A percentile compares a stretch with the other conserved stretches of the same genome.
These are phyloP conservation scores for Solanum piurae DNA, from an alignment of 257 asterid genomes.

Conservation along the genomic window DNA sequence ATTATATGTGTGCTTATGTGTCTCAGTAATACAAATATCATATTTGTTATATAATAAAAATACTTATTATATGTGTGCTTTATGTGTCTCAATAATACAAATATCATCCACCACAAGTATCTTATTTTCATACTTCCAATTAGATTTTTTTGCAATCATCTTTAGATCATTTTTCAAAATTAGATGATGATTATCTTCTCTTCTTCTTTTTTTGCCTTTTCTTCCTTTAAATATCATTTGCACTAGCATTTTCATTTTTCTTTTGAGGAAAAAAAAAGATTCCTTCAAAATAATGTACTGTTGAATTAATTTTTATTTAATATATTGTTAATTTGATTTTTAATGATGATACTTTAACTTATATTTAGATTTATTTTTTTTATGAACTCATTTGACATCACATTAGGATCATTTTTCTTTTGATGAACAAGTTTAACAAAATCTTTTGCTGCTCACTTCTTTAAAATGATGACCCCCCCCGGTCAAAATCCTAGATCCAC, in stretches of 20 bases:
- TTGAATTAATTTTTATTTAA: background rate
- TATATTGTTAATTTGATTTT: background rate
- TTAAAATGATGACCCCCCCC: background rate
- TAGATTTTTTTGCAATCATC: background rate
- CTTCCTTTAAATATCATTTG: background rate
- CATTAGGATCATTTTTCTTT: background rate
- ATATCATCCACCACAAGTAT: background rate
- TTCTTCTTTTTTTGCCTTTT: background rate
- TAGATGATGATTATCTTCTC: background rate
- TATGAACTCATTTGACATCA: background rate
- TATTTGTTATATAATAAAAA: background rate
- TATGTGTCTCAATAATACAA: background rate
- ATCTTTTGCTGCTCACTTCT: background rate
- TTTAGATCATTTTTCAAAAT: background rate
- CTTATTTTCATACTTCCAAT: background rate
- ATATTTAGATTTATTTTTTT: background rate
- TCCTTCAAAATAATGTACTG: background rate
- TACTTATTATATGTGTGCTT: background rate
- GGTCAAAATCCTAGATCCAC: background rate
- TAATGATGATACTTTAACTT: background rate
- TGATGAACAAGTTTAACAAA: background rate
- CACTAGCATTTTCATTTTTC: background rate
- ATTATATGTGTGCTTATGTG: background rate
- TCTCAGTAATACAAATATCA: background rate
- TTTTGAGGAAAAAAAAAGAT: background rate